Base-by-base conservation (phyloP, 805 yeast species). In the Candida koratica region DNA sequence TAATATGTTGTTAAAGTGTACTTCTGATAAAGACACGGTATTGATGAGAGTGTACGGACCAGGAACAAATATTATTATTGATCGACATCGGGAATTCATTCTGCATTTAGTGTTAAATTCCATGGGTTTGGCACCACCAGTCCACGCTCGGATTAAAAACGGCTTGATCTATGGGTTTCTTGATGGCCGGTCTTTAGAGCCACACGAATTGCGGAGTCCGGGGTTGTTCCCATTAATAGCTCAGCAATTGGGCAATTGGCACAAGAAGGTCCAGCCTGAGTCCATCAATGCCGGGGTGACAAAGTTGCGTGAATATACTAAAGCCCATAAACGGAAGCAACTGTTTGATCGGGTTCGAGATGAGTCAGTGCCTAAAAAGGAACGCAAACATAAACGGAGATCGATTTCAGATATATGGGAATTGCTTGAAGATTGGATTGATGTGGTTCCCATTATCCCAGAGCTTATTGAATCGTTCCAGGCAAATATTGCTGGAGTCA, bases 11-110 rank as follows among this genome's bases (percentile, higher is more conserved):
- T 49, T 77, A 22, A 61, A 70, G 17, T 73, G 80, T 47, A 56
- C 58, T 7, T 65, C 63, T 42, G 44, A 42, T 8, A 34, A 48
- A 8, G 71, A 69, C 37, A 59, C 56, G 5, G 77, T 73, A 0
- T 65, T 83, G 12, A 78, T 83, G 37, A 64, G 93, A 40, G 79
- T 84, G 0, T 83, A 84, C 46, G 93, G 93, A 6, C 71, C 75
- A 38, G 88, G 88, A 9, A 83, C 93, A 1, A 73, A 70, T 37
- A 60, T 78, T 24, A 81, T 83, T 34, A 83, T 83, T 22, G 88
- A 84, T 55, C 64, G 93, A 44, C 79, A 79, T 45, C 62, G 88
- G 24, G 93, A 83, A 52, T 80, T 77, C 50, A 79, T 81, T 13
- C 79, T 84, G 38, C 90, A 83, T 52, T 52, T 78, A 32, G 73